Evolutionary conservation across 2,329 filamentous ascomycete genomes (phyloP).

Genomic region (Teratosphaeria pseudoeucalypti): DNA sequence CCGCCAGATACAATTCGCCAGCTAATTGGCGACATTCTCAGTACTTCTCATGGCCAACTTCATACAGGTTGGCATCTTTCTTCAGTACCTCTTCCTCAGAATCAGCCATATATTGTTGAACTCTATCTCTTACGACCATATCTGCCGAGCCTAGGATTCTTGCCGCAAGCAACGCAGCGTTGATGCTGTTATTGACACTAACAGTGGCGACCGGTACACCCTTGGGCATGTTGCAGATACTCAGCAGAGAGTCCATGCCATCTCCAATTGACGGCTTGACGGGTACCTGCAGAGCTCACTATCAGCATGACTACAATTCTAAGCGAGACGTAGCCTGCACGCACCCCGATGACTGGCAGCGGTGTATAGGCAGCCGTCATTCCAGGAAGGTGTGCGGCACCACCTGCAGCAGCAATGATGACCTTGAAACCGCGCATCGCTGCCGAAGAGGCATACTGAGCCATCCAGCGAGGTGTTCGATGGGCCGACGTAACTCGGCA

Average conservation of each 20-base stretch:
- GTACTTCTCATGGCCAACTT: neutral
- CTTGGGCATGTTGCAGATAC: conserved; percentile 43
- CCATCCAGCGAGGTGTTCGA: conserved; percentile 40
- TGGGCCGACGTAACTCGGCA: conserved; percentile 67
- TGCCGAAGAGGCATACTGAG: conserved; percentile 33
- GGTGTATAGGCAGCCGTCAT: conserved; percentile 42
- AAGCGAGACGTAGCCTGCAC: neutral
- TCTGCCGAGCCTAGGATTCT: conserved; percentile 36
- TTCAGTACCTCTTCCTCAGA: conserved; percentile 54
- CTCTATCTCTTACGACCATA: conserved; percentile 43
- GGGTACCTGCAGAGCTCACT: conserved; percentile 25
- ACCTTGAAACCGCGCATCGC: conserved; percentile 29
- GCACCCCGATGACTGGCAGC: conserved; percentile 38
- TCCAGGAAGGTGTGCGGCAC: conserved; percentile 42
- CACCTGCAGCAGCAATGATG: conserved; percentile 41
- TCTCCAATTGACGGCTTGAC: conserved; percentile 41
- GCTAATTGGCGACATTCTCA: neutral
- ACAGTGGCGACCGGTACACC: conserved; percentile 33
- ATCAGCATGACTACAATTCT: neutral
- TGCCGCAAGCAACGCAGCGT: conserved; percentile 38
- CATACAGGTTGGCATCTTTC: conserved; percentile 48
- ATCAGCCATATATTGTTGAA: conserved; percentile 51
- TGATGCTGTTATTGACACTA: conserved; percentile 37
- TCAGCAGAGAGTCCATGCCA: conserved; percentile 40
- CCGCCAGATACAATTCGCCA: too few relatives aligned